Evolutionary conservation across 176 grass and related monocot species (phyloP).

Genomic region (Aegilops sharonensis): DNA sequence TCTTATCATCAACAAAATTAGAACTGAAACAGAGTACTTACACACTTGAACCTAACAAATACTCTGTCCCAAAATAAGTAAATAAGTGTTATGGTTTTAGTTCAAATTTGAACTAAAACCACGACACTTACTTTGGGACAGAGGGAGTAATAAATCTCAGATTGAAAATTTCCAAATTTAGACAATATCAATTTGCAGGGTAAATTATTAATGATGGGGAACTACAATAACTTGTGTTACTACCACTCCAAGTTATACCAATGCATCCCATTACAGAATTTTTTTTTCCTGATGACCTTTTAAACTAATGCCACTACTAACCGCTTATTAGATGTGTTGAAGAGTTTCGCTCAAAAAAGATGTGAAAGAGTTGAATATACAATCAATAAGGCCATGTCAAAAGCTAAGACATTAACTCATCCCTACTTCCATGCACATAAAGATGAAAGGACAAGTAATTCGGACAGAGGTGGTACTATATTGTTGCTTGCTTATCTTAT

Average conservation of each 20-base stretch:
- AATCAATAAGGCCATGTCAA: background rate
- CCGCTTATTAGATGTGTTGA: background rate
- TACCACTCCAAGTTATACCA: background rate
- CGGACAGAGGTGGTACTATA: background rate
- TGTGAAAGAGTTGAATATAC: background rate
- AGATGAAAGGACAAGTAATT: background rate
- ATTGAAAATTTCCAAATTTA: background rate
- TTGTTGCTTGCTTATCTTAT: conserved; percentile 8
- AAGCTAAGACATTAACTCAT: background rate
- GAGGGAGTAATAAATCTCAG: no score
- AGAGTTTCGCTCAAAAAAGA: background rate
- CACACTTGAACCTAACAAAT: background rate
- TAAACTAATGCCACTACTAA: background rate
- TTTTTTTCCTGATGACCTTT: background rate
- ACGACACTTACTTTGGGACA: no score
- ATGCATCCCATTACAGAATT: background rate
- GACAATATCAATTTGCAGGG: background rate
- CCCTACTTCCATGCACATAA: background rate
- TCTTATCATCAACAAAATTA: background rate
- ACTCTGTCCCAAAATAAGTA: no score
- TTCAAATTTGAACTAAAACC: no score
- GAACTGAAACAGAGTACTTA: background rate
- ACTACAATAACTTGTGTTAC: background rate
- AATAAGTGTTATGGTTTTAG: no score
- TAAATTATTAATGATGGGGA: background rate